Base-by-base conservation (phyloP, 495 filamentous ascomycete genomes). In the Pseudoneurospora amorphoporcata region DNA sequence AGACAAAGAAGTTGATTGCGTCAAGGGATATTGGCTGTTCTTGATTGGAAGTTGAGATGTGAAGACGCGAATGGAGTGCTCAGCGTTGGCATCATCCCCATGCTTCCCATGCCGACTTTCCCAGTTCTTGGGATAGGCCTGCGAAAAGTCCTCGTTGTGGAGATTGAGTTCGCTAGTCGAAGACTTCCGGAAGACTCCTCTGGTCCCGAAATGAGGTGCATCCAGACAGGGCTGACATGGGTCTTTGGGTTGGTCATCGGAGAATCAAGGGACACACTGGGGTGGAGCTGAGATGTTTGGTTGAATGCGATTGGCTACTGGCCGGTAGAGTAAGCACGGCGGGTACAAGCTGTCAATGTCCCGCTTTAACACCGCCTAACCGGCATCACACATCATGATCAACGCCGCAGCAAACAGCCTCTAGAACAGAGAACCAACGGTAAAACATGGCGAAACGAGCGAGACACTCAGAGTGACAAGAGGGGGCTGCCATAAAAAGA, bases 331-430 rank as follows among this genome's bases (percentile, higher is more conserved):
- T 65, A 35, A 23, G 40, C 40, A 43, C n/a, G 14, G 69, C 23
- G 23, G 17, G 38, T 40, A 10, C 53, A 65, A 19, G 16, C 53
- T 6, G 47, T 3, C 4, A 7, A 53, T 9, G 70, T 75, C 39
- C 35, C 53, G 9, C 47, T 39, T 29, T 79, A 79, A 72, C 77
- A 74, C 3, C 7, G 6, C 19, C 43, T 68, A 73, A 9, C 47
- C 29, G 37, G 38, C 74, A 75, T 70, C 72, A 47, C 38, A 42
- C 71, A 68, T 71, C 73, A 71, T 76, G 71, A 70, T 72, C 70
- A 75, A 65, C 29, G 53, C 53, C 53, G 53, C 53, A 65, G 53
- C 53, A 65, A 65, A 35, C 53, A 65, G 53, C 29, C 53, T 17
- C 29, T 65, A 12, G 5, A 65, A 65, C 53, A 35, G 29, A 35